Percentiles rank a stretch among this genome's conserved stretches.
Conservation (phyloP, 129 eudicot genomes). For the Smallanthus sonchifolius region DNA sequence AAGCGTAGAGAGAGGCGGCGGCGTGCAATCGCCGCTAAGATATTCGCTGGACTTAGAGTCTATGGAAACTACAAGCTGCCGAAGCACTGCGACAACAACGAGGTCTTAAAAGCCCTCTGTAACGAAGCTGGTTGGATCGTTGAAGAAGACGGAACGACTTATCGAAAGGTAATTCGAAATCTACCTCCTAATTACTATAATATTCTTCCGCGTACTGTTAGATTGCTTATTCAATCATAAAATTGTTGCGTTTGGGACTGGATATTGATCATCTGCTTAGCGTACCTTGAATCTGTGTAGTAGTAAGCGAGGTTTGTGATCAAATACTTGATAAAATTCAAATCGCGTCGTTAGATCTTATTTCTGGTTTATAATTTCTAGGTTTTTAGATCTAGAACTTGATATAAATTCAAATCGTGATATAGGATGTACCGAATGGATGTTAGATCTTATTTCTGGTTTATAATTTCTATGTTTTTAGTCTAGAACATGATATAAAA, state of each 20-base stretch:
- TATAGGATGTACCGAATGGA: not conserved
- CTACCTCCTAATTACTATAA: not conserved
- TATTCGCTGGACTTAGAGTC: slow-evolving; percentile 81
- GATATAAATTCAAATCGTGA: no score
- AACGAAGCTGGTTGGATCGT: slow-evolving; percentile 98
- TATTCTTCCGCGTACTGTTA: not conserved
- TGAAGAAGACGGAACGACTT: slow-evolving; percentile 95
- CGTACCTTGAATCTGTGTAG: not conserved
- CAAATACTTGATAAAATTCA: not conserved
- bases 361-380: no score
- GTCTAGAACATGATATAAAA: slow-evolving; percentile 5
- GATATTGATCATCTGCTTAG: not conserved
- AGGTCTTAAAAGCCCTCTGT: slow-evolving; percentile 83
- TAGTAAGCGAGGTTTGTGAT: not conserved
- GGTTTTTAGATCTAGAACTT: not conserved
- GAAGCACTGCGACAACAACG: slow-evolving; percentile 95
- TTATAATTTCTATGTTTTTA: not conserved
- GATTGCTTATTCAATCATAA: not conserved
- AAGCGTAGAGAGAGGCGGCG: slow-evolving; percentile 88
- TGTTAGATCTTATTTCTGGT: slow-evolving; percentile 9
- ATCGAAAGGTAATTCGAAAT: slow-evolving; percentile 54
- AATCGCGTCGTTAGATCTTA: no score
- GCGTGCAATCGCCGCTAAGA: slow-evolving; percentile 96
- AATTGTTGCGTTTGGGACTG: not conserved
- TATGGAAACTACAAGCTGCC: slow-evolving; percentile 89